Percentiles rank a stretch among this genome's conserved stretches.
phyloP scores from a whole-genome alignment of 1,284 basidiomycete genomes.

The Boletellus dicymbophilus region DNA sequence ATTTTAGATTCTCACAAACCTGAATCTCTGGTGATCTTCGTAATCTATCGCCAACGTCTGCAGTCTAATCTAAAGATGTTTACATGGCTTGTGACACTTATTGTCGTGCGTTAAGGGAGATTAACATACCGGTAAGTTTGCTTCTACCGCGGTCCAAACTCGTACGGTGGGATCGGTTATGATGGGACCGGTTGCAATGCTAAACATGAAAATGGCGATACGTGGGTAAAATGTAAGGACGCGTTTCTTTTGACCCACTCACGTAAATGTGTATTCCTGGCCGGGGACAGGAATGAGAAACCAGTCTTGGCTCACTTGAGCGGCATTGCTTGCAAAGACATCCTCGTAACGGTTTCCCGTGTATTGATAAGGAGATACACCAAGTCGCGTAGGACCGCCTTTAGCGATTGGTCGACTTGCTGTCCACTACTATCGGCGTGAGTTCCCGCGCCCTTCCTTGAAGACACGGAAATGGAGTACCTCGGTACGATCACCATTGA shows the following conservation, averaged over 20 bases:
- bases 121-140: background rate
- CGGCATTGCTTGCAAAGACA: background rate
- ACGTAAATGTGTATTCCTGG: background rate
- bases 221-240: background rate
- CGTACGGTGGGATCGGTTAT: too few species aligned
- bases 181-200: background rate
- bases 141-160: background rate
- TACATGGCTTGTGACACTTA: background rate
- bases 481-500: background rate
- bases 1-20: too few species aligned
- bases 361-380: background rate
- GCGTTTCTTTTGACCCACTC: background rate
- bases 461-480: background rate
- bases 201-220: background rate
- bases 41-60: too few species aligned
- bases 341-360: background rate
- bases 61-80: background rate
- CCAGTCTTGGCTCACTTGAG: background rate
- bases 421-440: background rate
- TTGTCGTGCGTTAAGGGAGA: background rate
- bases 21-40: too few species aligned
- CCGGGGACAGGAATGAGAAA: background rate
- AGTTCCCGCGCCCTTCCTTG: too few species aligned
- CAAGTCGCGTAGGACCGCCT: background rate
- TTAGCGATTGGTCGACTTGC: background rate